Percentiles rank a stretch among this genome's conserved stretches.
phyloP scores from a whole-genome alignment of 2,329 filamentous ascomycete species.

The Aspergillus carbonarius region DNA sequence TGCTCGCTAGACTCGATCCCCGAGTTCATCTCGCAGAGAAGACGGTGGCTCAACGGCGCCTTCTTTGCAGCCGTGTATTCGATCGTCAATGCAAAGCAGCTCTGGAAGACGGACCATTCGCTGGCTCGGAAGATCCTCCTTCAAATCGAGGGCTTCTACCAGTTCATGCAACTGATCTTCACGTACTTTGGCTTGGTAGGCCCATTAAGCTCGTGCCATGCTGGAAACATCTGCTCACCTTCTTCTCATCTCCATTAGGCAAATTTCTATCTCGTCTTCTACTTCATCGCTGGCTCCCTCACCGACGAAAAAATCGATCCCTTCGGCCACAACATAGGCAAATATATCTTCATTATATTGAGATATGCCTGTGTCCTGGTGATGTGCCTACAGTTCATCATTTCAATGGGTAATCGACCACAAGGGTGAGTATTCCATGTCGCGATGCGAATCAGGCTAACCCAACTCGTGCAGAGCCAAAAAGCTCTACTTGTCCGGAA shows the following conservation, averaged over 20 bases:
- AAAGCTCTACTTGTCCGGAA: slow-evolving; percentile 81
- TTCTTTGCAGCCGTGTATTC: slow-evolving; percentile 99
- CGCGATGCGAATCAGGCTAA: slow-evolving; percentile 8
- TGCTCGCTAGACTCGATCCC: slow-evolving; percentile 72
- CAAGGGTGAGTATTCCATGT: slow-evolving; percentile 61
- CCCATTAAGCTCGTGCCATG: neutral
- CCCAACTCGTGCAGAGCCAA: slow-evolving; percentile 56
- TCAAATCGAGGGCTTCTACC: slow-evolving; percentile 93
- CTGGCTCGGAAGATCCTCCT: slow-evolving; percentile 84
- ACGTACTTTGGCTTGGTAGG: slow-evolving; percentile 86
- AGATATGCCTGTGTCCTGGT: slow-evolving; percentile 83
- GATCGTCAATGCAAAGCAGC: slow-evolving; percentile 87
- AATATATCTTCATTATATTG: slow-evolving; percentile 80
- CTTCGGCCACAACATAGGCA: slow-evolving; percentile 82
- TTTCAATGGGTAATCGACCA: slow-evolving; percentile 92
- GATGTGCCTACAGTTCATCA: slow-evolving; percentile 92
- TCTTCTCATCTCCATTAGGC: slow-evolving; percentile 48
- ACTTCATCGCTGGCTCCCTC: slow-evolving; percentile 91
- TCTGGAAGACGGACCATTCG: slow-evolving; percentile 91
- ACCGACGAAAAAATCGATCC: slow-evolving; percentile 78
- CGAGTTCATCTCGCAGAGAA: slow-evolving; percentile 94
- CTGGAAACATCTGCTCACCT: neutral
- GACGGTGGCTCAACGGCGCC: slow-evolving; percentile 96
- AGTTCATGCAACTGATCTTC: slow-evolving; percentile 87
- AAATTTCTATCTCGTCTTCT: slow-evolving; percentile 99